Evolutionary conservation across 257 asterid species (phyloP).

Genomic region (Cordia subcordata): DNA sequence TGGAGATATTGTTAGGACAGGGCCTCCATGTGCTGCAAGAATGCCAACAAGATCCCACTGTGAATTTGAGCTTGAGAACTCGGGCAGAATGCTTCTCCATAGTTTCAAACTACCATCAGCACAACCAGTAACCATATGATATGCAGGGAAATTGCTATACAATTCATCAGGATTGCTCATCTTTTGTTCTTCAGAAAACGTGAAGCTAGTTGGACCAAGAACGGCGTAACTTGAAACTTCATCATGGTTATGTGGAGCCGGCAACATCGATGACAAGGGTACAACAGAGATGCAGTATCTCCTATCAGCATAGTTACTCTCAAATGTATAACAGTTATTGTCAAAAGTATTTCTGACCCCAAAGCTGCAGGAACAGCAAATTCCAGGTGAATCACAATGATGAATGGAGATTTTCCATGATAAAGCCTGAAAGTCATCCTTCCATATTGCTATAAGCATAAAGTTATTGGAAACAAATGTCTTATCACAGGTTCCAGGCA

Average conservation of each 20-base stretch:
- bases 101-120: constrained; percentile 62
- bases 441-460: constrained; percentile 70
- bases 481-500: constrained; percentile 50
- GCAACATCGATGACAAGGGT: constrained; percentile 66
- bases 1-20: constrained; percentile 48
- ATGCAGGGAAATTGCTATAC: constrained; percentile 44
- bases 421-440: constrained; percentile 60
- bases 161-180: constrained; percentile 30
- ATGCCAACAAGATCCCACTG: constrained; percentile 81
- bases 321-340: constrained; percentile 42
- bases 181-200: constrained; percentile 37
- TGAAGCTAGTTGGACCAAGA: constrained; percentile 43
- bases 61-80: constrained; percentile 32
- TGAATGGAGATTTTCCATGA: constrained; percentile 83
- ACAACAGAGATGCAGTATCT: constrained; percentile 47
- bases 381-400: constrained; percentile 35
- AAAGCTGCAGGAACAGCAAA: constrained; percentile 27
- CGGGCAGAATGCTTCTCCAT: constrained; percentile 75
- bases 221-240: constrained; percentile 65
- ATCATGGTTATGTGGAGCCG: constrained; percentile 50
- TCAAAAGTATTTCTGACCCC: constrained; percentile 19
- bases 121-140: constrained; percentile 82
- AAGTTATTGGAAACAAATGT: constrained; percentile 52
- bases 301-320: constrained; percentile 50
- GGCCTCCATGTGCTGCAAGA: constrained; percentile 55